Evolutionary conservation across 345 rosid genomes (phyloP), one percentile per base, ranked within the genome.

Genomic region (Eucalyptus rudis): DNA sequence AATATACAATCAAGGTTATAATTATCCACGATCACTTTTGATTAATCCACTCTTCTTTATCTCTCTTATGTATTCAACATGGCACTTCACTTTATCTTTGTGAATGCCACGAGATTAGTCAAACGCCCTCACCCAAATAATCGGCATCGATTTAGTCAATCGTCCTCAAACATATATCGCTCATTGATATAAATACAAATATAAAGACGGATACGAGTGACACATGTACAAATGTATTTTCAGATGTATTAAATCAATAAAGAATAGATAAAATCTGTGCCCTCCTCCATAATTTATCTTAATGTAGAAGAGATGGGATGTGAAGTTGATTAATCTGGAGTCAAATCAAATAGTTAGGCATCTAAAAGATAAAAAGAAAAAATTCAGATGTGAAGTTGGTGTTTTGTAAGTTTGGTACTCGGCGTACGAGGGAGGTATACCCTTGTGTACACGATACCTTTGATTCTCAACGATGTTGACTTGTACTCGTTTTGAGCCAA

Each of bases 261-360:
- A 54, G n/a, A 58, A 58, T 25, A 58, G 64, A 58, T 1, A 22
- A 58, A 58, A 58, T 24, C 0, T 10, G 0, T 0, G n/a, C 15
- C 62, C 66, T 25, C 66, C 66, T 59, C 62, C 62, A 56, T 56
- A 4, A 20, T 56, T 4, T 56, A 56, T 56, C 62, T 9, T 22
- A 56, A 24, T 4, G 12, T 56, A 24, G 62, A 56, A 56, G 59
- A 56, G 62, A 56, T 56, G 62, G 27, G 62, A 22, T 24, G 13
- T 8, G 62, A 56, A 56, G 27, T 56, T 20, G 29, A 56, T 1
- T 56, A 20, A 56, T 56, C 5, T 22, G 1, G 5, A 54, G 59
- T 54, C 27, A 54, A 54, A 54, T 54, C 59, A 3, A 51, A 51
- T 51, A 25, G 4, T 58, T 58, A 25, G n/a, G 13, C 64, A 1